Conservation (phyloP, 805 yeast genomes). For the Yarrowia phangngaensis region DNA sequence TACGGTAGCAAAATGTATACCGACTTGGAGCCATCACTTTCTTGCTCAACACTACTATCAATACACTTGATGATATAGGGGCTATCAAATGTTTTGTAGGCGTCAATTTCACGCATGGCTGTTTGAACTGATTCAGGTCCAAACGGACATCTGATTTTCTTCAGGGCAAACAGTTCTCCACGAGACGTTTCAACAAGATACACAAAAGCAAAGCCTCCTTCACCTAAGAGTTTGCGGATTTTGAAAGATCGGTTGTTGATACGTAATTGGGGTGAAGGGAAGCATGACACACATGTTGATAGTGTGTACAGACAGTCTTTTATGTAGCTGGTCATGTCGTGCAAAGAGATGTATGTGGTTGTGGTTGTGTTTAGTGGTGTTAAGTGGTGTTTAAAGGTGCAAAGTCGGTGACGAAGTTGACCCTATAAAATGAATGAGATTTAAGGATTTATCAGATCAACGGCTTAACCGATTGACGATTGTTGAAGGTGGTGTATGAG, state of each 20-base stretch:
- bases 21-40: conserved; percentile 71
- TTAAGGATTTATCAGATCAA: no score
- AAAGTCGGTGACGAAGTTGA: no score
- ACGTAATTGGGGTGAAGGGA: conserved; percentile 51
- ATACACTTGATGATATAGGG: conserved; percentile 61
- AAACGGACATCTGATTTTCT: conserved; percentile 82
- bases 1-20: conserved; percentile 78
- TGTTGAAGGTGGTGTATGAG: no score
- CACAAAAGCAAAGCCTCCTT: conserved; percentile 85
- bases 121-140: conserved; percentile 70
- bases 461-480: no score
- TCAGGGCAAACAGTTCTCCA: conserved; percentile 61
- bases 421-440: no score
- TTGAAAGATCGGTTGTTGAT: conserved; percentile 61
- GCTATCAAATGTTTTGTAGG: conserved; percentile 63
- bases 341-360: neutral
- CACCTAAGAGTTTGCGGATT: conserved; percentile 73
- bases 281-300: conserved; percentile 42
- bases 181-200: conserved; percentile 58
- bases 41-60: conserved; percentile 69
- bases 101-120: conserved; percentile 75
- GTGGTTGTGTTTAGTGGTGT: no score
- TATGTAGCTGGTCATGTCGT: conserved; percentile 16
- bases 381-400: no score
- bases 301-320: conserved; percentile 37